These are phyloP conservation scores for Metschnikowia hibisci DNA, from an alignment of 805 yeast genomes.

Conservation along the genomic window DNA sequence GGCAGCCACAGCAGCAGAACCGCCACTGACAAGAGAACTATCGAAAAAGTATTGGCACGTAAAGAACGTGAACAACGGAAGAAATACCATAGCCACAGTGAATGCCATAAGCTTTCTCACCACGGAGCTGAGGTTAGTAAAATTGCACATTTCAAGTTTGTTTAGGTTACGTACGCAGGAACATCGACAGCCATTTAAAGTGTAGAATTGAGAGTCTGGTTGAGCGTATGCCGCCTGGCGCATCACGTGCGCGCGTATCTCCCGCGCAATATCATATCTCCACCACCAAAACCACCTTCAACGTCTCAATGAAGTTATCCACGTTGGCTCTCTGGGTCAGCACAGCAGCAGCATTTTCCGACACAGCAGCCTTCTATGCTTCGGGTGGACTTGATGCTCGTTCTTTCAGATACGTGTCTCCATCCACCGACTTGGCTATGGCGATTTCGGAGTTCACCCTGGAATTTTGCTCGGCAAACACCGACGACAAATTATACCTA, in stretches of 20 bases:
- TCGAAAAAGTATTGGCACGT: constrained; percentile 43
- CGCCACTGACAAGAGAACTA: constrained; percentile 69
- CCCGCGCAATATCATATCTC: constrained; percentile 1
- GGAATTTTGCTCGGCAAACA: constrained; percentile 17
- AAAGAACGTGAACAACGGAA: constrained; percentile 66
- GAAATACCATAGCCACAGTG: constrained; percentile 71
- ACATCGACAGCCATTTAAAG: constrained; percentile 17
- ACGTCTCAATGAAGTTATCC: constrained; percentile 12
- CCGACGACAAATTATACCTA: constrained; percentile 19
- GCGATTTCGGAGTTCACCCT: constrained; percentile 18
- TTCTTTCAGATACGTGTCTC: constrained; percentile 22
- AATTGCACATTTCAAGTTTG: background rate
- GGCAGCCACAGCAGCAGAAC: constrained; percentile 73
- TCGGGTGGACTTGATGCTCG: constrained; percentile 6
- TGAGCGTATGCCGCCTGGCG: constrained; percentile 3
- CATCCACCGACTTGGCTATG: constrained; percentile 17
- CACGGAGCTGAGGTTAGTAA: constrained; percentile 45
- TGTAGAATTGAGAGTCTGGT: background rate
- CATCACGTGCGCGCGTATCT: constrained; percentile 9
- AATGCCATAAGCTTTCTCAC: constrained; percentile 65
- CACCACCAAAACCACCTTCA: background rate
- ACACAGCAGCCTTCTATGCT: constrained; percentile 18
- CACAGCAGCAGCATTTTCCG: constrained; percentile 17
- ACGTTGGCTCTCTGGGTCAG: constrained; percentile 16
- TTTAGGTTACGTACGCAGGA: constrained; percentile 18